phyloP scores from a whole-genome alignment of 768 basidiomycete species.

The Phylloporus sp. region DNA sequence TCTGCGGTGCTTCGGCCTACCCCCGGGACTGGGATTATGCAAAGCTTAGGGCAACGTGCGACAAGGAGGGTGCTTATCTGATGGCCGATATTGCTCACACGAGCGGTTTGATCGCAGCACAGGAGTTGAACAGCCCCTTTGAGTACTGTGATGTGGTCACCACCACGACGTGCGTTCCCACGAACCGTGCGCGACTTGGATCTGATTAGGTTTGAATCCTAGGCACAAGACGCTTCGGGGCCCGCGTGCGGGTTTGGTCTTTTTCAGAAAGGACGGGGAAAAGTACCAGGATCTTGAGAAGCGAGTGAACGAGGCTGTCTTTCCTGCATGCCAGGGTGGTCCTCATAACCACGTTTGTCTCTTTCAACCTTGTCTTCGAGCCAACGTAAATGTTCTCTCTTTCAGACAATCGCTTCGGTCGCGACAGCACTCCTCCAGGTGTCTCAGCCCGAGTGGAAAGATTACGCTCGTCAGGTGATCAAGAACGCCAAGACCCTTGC shows the following conservation, averaged over 20 bases:
- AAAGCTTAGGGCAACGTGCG: slow-evolving; percentile 72
- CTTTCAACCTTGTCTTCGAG: not conserved
- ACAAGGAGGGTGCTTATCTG: slow-evolving; percentile 86
- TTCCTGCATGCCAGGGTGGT: slow-evolving; percentile 99
- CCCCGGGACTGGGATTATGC: slow-evolving; percentile 98
- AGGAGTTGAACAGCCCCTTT: slow-evolving; percentile 88
- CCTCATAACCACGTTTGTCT: slow-evolving; percentile 91
- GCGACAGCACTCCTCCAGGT: slow-evolving; percentile 93
- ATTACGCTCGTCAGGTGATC: slow-evolving; percentile 93
- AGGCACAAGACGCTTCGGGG: slow-evolving; percentile 99
- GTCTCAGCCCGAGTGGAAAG: slow-evolving; percentile 82
- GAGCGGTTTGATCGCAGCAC: slow-evolving; percentile 89
- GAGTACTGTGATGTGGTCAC: slow-evolving; percentile 96
- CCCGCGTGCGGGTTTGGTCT: slow-evolving; percentile 95
- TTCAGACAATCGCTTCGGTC: slow-evolving; percentile 88
- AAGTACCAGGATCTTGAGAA: slow-evolving; percentile 86
- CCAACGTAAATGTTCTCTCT: not conserved
- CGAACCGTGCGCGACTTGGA: not conserved
- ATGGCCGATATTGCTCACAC: slow-evolving; percentile 99
- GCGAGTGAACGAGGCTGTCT: slow-evolving; percentile 96
- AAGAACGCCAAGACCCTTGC: slow-evolving; percentile 81
- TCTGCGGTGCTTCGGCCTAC: slow-evolving; percentile 98
- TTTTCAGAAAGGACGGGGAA: slow-evolving; percentile 93
- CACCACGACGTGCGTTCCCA: slow-evolving; percentile 77
- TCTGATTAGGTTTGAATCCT: not conserved